Base-by-base conservation (phyloP, 2,329 filamentous ascomycete genomes). In the Coniochaeta sp. region DNA sequence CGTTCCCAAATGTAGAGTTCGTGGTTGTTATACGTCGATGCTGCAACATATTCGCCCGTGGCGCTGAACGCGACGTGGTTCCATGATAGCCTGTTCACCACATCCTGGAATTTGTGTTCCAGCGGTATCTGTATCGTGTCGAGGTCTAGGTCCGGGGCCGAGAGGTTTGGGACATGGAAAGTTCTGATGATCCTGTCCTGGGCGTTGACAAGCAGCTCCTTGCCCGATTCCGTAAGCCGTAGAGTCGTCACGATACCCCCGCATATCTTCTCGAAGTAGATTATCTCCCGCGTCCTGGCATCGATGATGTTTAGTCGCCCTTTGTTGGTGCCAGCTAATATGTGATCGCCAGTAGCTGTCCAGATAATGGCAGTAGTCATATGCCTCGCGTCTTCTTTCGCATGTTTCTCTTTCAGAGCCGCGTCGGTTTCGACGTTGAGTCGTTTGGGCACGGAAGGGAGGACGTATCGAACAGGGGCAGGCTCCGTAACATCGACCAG, bases 1-100 rank as follows among this genome's bases (percentile, higher is more conserved):
- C 95, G 87, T 75, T 99, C 95, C 95, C 93, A 98, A 30, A 98
- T 93, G 74, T 98, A 98, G 64, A 99, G 90, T 74, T 99, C 93
- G 68, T 97, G 93, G 70, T 99, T 99, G 81, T 98, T 98, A 73
- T 92, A 96, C 1, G 95, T 98, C 28, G 92, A 96, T 0, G 96
- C 95, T 26, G 92, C 92, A 44, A 99, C 92, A 71, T 98, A 98
- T 74, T 99, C 95, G 58, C 92, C 93, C 0, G 90, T 95, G 1
- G 91, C 89, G 69, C 91, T 96, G 72, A 99, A 98, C 0, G 93
- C 92, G 61, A 96, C 93, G 70, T 97, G 92, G 70, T 98, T 99
- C 95, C 95, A 99, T 7, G 90, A 92, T 14, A 98, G 78, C 52
- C 90, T 87, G 71, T 99, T 98, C 57, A 99, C 95, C 4, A 98